These are phyloP conservation scores for Tubosaeta sp. DNA, from an alignment of 768 basidiomycete genomes.

Conservation along the genomic window DNA sequence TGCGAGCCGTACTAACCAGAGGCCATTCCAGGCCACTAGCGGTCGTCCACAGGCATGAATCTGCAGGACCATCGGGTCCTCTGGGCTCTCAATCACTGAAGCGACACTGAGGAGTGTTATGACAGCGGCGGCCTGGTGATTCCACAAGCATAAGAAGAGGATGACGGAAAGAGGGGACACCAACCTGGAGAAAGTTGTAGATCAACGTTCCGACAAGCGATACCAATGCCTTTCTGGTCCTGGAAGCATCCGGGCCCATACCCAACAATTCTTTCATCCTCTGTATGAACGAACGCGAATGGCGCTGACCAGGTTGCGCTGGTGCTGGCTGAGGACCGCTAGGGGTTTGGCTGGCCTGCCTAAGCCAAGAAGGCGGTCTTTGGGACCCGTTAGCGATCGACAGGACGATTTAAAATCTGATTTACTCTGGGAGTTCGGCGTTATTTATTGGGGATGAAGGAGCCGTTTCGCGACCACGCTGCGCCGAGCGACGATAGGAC, in stretches of 20 bases:
- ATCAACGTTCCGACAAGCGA: constrained; percentile 47
- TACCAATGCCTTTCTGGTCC: constrained; percentile 49
- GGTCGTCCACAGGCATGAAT: constrained; percentile 63
- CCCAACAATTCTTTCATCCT: constrained; percentile 43
- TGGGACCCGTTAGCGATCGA: constrained; percentile 17
- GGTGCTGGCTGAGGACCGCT: constrained; percentile 6
- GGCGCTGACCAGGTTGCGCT: constrained; percentile 5
- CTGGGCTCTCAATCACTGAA: constrained; percentile 45
- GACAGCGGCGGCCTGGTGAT: constrained; percentile 46
- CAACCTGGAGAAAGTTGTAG: constrained; percentile 54
- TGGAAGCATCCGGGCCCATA: constrained; percentile 48
- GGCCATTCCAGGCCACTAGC: constrained; percentile 60
- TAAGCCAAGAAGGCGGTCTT: constrained; percentile 24
- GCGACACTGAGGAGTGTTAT: constrained; percentile 47
- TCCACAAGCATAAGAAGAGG: constrained; percentile 1
- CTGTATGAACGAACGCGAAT: constrained; percentile 17
- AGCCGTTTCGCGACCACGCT: constrained; percentile 18
- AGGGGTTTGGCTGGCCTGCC: constrained; percentile 21
- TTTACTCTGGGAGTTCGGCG: constrained; percentile 17
- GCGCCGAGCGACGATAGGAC: constrained; percentile 26
- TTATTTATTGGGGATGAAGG: constrained; percentile 17
- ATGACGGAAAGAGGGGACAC: constrained; percentile 9
- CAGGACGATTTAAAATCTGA: constrained; percentile 4
- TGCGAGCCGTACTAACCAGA: constrained; percentile 56
- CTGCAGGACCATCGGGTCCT: constrained; percentile 40